Evolutionary conservation across 805 yeast species (phyloP).

Genomic region (Candida corydali): DNA sequence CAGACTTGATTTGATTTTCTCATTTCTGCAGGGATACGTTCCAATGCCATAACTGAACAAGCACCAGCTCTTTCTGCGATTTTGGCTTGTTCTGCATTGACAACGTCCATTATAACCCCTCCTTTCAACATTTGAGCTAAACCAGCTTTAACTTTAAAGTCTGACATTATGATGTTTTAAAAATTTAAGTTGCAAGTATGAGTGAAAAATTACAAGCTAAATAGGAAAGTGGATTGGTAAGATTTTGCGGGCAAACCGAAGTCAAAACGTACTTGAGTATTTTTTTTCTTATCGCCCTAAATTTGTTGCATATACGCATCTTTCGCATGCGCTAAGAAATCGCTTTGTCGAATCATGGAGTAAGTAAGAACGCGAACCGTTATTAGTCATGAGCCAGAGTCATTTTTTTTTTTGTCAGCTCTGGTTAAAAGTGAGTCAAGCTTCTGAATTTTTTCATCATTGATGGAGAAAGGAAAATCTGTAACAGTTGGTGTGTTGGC

Average conservation of each 20-base stretch:
- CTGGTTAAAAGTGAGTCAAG: no score
- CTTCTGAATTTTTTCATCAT: no score
- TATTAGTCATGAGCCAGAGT: constrained; percentile 1
- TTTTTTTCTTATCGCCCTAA: no score
- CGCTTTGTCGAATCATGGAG: background rate
- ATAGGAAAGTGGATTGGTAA: no score
- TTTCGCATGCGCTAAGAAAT: background rate
- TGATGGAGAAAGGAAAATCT: constrained; percentile 12
- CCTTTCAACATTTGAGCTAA: constrained; percentile 85
- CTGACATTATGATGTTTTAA: constrained; percentile 16
- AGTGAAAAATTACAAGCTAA: no score
- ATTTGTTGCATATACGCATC: background rate
- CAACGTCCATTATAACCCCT: constrained; percentile 72
- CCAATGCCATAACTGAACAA: constrained; percentile 86
- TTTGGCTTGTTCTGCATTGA: constrained; percentile 72
- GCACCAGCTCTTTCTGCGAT: constrained; percentile 85
- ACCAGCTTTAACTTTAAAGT: constrained; percentile 63
- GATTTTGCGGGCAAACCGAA: no score
- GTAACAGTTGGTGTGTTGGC: constrained; percentile 64
- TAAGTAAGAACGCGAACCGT: no score
- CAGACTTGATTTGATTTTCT: constrained; percentile 79
- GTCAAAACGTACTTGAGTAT: background rate
- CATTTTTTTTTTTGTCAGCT: no score
- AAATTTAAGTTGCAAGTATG: no score
- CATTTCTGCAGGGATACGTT: constrained; percentile 82